Evolutionary conservation across 2,329 filamentous ascomycete genomes (phyloP).

Genomic region (Aspergillus melleus): DNA sequence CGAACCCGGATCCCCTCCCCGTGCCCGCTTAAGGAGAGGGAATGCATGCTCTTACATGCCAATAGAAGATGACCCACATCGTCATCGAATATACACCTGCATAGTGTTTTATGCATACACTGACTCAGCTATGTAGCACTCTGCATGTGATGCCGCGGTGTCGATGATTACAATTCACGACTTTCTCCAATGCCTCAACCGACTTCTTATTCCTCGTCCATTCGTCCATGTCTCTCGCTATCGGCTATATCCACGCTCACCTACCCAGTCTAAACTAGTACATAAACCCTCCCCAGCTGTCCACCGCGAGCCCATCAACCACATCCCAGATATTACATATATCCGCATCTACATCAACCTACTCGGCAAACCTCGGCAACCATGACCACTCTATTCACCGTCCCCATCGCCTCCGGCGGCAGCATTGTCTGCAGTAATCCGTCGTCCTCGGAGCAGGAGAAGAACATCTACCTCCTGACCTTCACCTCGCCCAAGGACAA

Average conservation of each 20-base stretch:
- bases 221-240: neutral
- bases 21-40: too few species aligned
- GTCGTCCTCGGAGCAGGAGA: constrained; percentile 39
- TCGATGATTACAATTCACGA: neutral
- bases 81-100: too few species aligned
- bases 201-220: neutral
- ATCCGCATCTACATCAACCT: neutral
- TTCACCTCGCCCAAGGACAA: constrained; percentile 74
- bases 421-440: constrained; percentile 64
- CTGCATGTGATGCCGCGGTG: neutral
- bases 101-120: neutral
- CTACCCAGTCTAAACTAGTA: neutral
- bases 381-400: constrained; percentile 55
- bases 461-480: constrained; percentile 68
- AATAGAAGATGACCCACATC: too few species aligned
- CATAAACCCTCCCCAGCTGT: neutral
- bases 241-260: neutral
- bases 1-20: too few species aligned
- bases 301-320: neutral
- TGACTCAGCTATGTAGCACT: neutral
- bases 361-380: neutral
- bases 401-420: constrained; percentile 60
- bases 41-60: too few species aligned
- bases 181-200: too few species aligned
- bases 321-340: neutral